Percentiles rank a stretch among this genome's conserved stretches.
phyloP scores from a whole-genome alignment of 1,284 basidiomycete genomes.

The Meira nashicola region DNA sequence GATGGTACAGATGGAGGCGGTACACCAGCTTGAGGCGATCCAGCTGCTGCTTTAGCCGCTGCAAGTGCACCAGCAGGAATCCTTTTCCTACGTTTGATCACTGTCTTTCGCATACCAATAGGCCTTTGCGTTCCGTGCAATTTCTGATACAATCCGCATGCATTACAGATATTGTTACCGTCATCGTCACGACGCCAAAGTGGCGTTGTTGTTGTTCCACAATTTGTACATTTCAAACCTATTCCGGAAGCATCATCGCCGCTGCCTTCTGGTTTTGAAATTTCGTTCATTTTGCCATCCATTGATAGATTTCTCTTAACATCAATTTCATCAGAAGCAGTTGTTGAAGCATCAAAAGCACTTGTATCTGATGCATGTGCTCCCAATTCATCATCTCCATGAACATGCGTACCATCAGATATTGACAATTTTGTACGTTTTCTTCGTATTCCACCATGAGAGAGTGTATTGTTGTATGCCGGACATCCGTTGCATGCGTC shows the following conservation, averaged over 20 bases:
- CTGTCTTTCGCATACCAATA: conserved; percentile 96
- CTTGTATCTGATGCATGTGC: background rate
- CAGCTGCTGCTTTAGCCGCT: background rate
- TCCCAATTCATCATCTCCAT: conserved; percentile 2
- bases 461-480: conserved; percentile 46
- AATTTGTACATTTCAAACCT: conserved; percentile 66
- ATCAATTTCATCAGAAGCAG: background rate
- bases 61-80: conserved; percentile 62
- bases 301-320: background rate
- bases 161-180: conserved; percentile 84
- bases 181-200: conserved; percentile 85
- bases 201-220: conserved; percentile 81
- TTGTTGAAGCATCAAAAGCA: background rate
- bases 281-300: background rate
- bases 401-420: background rate
- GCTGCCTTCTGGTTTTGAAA: background rate
- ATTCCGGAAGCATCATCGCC: conserved; percentile 20
- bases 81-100: conserved; percentile 95
- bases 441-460: background rate
- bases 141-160: conserved; percentile 88
- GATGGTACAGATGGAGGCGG: background rate
- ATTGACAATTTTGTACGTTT: conserved; percentile 4
- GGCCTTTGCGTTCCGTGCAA: conserved; percentile 93
- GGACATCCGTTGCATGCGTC: conserved; percentile 45
- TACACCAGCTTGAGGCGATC: background rate